Evolutionary conservation across 2,329 filamentous ascomycete genomes (phyloP).

Genomic region (Fusarium robinianum): DNA sequence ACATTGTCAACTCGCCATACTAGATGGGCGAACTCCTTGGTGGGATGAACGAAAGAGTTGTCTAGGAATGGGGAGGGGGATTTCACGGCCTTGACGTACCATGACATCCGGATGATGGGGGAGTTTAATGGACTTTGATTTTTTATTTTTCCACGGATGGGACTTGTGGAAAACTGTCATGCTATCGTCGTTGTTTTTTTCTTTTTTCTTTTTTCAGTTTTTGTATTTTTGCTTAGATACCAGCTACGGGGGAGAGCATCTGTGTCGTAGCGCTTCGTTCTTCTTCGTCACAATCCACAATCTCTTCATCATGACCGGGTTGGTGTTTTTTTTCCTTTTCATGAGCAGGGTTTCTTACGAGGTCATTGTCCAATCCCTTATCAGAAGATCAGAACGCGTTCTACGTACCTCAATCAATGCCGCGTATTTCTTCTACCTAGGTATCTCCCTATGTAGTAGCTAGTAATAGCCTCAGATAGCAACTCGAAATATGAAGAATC

Average conservation of each 20-base stretch:
- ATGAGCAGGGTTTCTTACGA: too few relatives aligned
- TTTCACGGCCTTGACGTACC: slow-evolving; percentile 5
- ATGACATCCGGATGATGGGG: slow-evolving; percentile 20
- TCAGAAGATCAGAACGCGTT: too few relatives aligned
- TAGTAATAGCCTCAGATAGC: too few relatives aligned
- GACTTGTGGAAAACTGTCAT: slow-evolving; percentile 1
- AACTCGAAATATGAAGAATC: too few relatives aligned
- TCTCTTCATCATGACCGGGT: too few relatives aligned
- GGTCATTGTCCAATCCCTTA: too few relatives aligned
- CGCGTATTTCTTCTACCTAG: too few relatives aligned
- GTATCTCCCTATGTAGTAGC: too few relatives aligned
- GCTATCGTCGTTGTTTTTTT: slow-evolving; percentile 1
- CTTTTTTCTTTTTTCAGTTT: slow-evolving; percentile 10
- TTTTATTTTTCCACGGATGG: slow-evolving; percentile 16
- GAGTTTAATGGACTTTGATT: slow-evolving; percentile 33
- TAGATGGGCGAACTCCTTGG: slow-evolving; percentile 39
- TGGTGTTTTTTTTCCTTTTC: slow-evolving; percentile 8
- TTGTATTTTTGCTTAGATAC: slow-evolving; percentile 36
- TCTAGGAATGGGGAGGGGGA: slow-evolving; percentile 2
- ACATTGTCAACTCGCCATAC: slow-evolving; percentile 77
- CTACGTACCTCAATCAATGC: too few relatives aligned
- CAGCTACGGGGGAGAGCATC: slow-evolving; percentile 17
- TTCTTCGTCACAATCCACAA: slow-evolving; percentile 19
- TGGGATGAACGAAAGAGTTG: background rate
- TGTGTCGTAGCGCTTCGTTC: slow-evolving; percentile 13